Evolutionary conservation across 1,284 basidiomycete genomes (phyloP).

Genomic region (Melampsora americana): DNA sequence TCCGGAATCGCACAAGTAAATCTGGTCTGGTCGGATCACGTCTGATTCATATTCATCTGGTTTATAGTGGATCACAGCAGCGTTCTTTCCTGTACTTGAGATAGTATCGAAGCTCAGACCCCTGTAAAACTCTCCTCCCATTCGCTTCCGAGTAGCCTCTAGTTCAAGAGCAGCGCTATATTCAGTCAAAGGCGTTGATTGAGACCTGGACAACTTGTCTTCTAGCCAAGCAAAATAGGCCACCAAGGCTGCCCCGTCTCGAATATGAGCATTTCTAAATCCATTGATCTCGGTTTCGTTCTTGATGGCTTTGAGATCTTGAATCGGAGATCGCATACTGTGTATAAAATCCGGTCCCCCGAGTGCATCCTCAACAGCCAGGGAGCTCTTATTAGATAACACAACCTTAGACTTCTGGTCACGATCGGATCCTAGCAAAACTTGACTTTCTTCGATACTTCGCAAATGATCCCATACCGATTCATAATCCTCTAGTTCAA

Average conservation of each 20-base stretch:
- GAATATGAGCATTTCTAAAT: conserved; percentile 80
- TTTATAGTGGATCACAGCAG: conserved; percentile 89
- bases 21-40: conserved; percentile 68
- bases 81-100: conserved; percentile 85
- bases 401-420: conserved; percentile 11
- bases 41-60: conserved; percentile 74
- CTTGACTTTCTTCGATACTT: background rate
- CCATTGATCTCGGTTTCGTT: conserved; percentile 81
- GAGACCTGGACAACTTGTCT: conserved; percentile 64
- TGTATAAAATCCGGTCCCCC: conserved; percentile 49
- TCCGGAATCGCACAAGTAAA: conserved; percentile 94
- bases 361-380: conserved; percentile 52
- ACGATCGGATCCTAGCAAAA: conserved; percentile 1
- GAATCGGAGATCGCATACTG: conserved; percentile 66
- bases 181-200: conserved; percentile 70
- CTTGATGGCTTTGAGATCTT: conserved; percentile 83
- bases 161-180: conserved; percentile 75
- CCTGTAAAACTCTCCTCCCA: conserved; percentile 71
- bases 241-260: conserved; percentile 86
- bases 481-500: conserved; percentile 14
- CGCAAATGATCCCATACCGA: conserved; percentile 22
- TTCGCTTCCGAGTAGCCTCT: conserved; percentile 74
- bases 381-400: conserved; percentile 14
- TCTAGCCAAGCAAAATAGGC: conserved; percentile 93
- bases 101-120: conserved; percentile 91